Percentiles rank a stretch among this genome's conserved stretches.
These are phyloP conservation scores for Pyrenophora seminiperda DNA, from an alignment of 2,329 filamentous ascomycete species.

Conservation along the genomic window DNA sequence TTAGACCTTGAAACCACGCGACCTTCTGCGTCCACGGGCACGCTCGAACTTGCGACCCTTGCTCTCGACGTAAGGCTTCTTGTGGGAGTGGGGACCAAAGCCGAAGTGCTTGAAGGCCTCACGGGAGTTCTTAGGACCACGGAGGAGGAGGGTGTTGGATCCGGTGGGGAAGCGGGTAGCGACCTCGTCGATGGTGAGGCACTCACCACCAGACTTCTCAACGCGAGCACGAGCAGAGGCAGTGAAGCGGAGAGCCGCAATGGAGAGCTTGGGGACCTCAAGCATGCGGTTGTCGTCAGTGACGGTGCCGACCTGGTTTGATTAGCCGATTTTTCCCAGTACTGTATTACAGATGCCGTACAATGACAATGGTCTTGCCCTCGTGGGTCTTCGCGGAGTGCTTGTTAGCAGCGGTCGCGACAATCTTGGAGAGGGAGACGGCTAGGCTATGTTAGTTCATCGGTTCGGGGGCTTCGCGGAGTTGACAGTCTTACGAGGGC, in stretches of 20 bases:
- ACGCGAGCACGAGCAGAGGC: constrained; percentile 94
- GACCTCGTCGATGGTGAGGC: constrained; percentile 94
- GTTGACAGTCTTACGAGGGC: constrained; percentile 51
- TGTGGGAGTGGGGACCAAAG: constrained; percentile 96
- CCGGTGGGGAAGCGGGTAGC: constrained; percentile 94
- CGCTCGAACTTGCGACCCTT: constrained; percentile 99
- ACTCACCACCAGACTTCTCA: constrained; percentile 89
- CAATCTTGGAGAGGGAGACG: constrained; percentile 91
- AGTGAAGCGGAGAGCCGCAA: constrained; percentile 96
- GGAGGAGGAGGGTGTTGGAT: constrained; percentile 94
- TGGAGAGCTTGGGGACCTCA: constrained; percentile 85
- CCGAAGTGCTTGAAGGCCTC: constrained; percentile 99
- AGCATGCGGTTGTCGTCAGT: constrained; percentile 92
- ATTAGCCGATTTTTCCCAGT: constrained; percentile 18
- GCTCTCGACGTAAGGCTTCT: constrained; percentile 97
- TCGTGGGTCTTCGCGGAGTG: constrained; percentile 61
- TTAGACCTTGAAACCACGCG: constrained; percentile 99
- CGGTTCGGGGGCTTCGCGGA: not conserved
- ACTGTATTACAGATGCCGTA: constrained; percentile 22
- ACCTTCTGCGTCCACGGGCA: constrained; percentile 97
- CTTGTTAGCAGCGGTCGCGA: constrained; percentile 61
- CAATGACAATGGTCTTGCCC: constrained; percentile 86
- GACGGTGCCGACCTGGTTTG: constrained; percentile 73
- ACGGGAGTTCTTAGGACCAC: constrained; percentile 96
- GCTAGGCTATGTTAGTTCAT: constrained; percentile 48